Base-by-base conservation (phyloP, 176 grass and related monocot species). In the Oryza glaberrima region DNA sequence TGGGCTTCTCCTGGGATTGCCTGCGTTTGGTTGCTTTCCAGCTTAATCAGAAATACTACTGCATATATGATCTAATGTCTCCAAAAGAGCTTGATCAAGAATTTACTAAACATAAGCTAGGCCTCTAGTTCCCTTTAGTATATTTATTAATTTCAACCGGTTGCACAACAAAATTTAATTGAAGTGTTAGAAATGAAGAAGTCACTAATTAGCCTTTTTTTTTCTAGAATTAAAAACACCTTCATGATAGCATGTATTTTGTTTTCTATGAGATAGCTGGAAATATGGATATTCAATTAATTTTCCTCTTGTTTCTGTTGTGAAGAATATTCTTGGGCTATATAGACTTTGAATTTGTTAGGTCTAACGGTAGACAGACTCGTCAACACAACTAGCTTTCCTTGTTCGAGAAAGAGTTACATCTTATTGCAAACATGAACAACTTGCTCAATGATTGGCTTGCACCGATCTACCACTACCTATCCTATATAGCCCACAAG, bases 1-100 rank as follows among this genome's bases (percentile, higher is more conserved):
- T 17, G 60, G 12, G 95, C 95, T 77, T 98, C 95, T 67, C 69
- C 32, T 16, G 64, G 78, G 10, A 98, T 93, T 64, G 88, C 95
- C 95, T 98, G 85, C 83, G 58, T 51, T 74, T 58, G 17, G 9
- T 66, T 75, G 43, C 13, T 65, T 54, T 26, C 36, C 7, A 22
- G 32, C 26, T 47, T 9, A 45, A 11, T 58, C 20, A 61, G 20
- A 61, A 61, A 56, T 38, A 38, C 4, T 38, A 6, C 36, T 38
- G 28, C 28, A 28, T 28, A 32, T 32, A 38, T 38, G 5, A 38
- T 38, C 36, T 38, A 49, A 13, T 49, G 17, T 13, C 4, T 5
- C 17, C 6, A 7, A 56, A 56, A 20, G 17, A 56, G 51, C 51
- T 54, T 54, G 51, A 56, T 19, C 0, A 19, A 19, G 6, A 20